Evolutionary conservation across 2,329 filamentous ascomycete species (phyloP).

Genomic region (Beauveria sp.): DNA sequence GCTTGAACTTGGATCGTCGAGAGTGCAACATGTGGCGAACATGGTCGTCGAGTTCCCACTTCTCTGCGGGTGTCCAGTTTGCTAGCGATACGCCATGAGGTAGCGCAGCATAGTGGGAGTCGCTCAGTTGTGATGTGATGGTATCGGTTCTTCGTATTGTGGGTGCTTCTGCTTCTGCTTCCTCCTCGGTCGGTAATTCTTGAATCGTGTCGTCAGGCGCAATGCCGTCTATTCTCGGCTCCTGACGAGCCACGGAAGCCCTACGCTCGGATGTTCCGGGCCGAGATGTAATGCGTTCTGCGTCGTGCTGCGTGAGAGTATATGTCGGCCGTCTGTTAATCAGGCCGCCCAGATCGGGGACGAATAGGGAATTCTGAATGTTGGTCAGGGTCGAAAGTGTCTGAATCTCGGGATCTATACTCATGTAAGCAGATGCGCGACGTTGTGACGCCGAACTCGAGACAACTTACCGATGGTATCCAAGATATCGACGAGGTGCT

Average conservation of each 20-base stretch:
- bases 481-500: slow-evolving; percentile 32
- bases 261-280: slow-evolving; percentile 1
- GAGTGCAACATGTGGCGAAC: slow-evolving; percentile 86
- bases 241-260: not conserved
- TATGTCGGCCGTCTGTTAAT: slow-evolving; percentile 76
- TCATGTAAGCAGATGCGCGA: slow-evolving; percentile 7
- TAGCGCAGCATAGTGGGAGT: slow-evolving; percentile 69
- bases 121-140: slow-evolving; percentile 60
- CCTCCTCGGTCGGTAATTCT: slow-evolving; percentile 16
- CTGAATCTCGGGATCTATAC: slow-evolving; percentile 72
- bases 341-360: slow-evolving; percentile 69
- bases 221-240: slow-evolving; percentile 16
- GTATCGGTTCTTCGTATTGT: slow-evolving; percentile 40
- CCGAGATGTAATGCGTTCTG: slow-evolving; percentile 5
- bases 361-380: slow-evolving; percentile 81
- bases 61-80: slow-evolving; percentile 68
- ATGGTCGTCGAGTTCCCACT: slow-evolving; percentile 72
- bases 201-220: slow-evolving; percentile 17
- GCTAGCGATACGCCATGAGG: slow-evolving; percentile 65
- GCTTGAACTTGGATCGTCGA: slow-evolving; percentile 69
- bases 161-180: slow-evolving; percentile 14
- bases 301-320: slow-evolving; percentile 48
- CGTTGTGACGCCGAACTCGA: not conserved
- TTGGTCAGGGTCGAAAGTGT: slow-evolving; percentile 80
- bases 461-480: slow-evolving; percentile 29